Evolutionary conservation across 306 rosid genomes (phyloP).

Genomic region (Quercus gilva): DNA sequence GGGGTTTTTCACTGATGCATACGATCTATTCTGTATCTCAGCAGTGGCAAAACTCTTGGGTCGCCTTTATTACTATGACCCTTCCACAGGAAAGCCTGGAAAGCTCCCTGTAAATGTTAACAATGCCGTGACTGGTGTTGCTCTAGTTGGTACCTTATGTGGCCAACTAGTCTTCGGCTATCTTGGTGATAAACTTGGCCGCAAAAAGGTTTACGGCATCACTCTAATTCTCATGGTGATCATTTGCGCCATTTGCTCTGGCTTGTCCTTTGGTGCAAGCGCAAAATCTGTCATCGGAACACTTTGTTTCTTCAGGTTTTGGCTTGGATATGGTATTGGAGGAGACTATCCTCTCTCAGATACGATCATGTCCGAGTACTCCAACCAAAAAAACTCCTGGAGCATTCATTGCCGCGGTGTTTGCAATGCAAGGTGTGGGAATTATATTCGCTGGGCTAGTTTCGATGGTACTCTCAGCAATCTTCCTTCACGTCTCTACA

Average conservation of each 20-base stretch:
- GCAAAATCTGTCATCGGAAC: constrained; percentile 47
- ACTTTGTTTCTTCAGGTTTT: constrained; percentile 74
- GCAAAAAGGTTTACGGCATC: constrained; percentile 61
- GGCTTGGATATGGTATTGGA: constrained; percentile 80
- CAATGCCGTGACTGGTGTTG: constrained; percentile 46
- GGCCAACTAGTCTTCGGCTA: constrained; percentile 70
- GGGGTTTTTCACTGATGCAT: constrained; percentile 87
- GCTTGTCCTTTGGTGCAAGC: neutral
- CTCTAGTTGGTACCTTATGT: constrained; percentile 52
- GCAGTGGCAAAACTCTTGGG: constrained; percentile 65
- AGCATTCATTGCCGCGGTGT: constrained; percentile 67
- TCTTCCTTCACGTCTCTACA: constrained; percentile 34
- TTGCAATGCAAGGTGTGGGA: constrained; percentile 82
- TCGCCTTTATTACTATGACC: constrained; percentile 66
- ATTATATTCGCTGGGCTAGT: constrained; percentile 58
- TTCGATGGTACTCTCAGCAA: constrained; percentile 29
- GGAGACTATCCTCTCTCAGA: constrained; percentile 84
- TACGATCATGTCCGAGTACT: constrained; percentile 81
- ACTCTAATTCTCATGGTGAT: constrained; percentile 71
- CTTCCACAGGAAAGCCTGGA: constrained; percentile 27
- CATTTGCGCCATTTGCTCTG: constrained; percentile 57
- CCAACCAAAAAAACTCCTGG: constrained; percentile 73
- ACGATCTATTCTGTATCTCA: constrained; percentile 69
- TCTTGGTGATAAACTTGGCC: constrained; percentile 68
- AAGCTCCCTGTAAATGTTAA: constrained; percentile 36